These are phyloP conservation scores for Pseudozyma flocculosa DNA, from an alignment of 1,284 basidiomycete genomes.

Conservation along the genomic window DNA sequence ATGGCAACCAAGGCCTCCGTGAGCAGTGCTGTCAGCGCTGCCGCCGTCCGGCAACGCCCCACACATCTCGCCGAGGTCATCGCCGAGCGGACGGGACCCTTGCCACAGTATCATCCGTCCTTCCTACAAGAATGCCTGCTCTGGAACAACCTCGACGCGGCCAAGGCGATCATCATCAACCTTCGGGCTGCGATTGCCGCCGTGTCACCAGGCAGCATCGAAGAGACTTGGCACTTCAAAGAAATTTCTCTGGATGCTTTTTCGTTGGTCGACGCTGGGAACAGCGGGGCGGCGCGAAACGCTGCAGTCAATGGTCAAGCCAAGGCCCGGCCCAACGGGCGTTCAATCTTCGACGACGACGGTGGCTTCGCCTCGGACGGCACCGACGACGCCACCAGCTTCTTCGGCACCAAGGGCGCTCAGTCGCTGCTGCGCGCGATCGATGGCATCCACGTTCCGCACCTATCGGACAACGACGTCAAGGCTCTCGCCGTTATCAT, in stretches of 20 bases:
- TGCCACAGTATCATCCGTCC: conserved; percentile 34
- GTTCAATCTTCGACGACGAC: conserved; percentile 25
- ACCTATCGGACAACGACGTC: conserved; percentile 74
- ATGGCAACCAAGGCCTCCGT: no score
- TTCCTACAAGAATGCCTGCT: conserved; percentile 31
- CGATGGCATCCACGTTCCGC: conserved; percentile 68
- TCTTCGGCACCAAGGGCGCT: conserved; percentile 7
- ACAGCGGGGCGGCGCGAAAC: neutral
- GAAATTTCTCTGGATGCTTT: conserved; percentile 9
- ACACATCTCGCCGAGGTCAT: conserved; percentile 27
- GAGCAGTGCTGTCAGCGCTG: no score
- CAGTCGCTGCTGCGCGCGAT: conserved; percentile 59
- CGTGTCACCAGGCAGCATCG: conserved; percentile 10
- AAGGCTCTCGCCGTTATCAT: conserved; percentile 76
- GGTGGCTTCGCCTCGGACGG: neutral
- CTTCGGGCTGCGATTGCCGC: conserved; percentile 13
- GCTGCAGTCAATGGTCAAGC: neutral
- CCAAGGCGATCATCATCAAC: conserved; percentile 22
- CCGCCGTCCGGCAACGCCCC: neutral
- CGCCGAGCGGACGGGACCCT: conserved; percentile 19
- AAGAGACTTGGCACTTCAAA: conserved; percentile 20
- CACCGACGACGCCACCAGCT: neutral
- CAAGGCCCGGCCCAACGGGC: neutral
- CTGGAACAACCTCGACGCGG: conserved; percentile 26
- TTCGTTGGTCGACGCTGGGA: neutral